Base-by-base conservation (phyloP, 306 rosid species). In the Acmispon strigosus region DNA sequence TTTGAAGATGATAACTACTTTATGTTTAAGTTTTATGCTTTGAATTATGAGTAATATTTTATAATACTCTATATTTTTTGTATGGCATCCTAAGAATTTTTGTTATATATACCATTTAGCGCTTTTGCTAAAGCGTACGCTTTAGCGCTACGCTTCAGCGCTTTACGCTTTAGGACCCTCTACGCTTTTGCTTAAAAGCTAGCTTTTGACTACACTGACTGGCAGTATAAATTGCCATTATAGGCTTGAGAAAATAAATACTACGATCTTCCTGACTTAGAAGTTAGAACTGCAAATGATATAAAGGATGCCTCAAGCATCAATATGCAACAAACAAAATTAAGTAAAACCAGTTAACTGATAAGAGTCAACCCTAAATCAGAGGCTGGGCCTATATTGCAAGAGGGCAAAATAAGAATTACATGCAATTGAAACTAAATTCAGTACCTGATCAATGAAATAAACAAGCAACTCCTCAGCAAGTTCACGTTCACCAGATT, bases 401-500 rank as follows among this genome's bases (percentile, higher is more conserved):
- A 36, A 2, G 3, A 39, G 5, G 43, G 11, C 0, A 43, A 36
- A 12, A 8, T 44, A 57, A 3, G 8, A 70, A 45, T 48, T 10
- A 68, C n/a, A 16, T 17, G 36, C 17, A 5, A 72, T 66, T 19
- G 72, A 41, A 48, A 54, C 36, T 57, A 51, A 66, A 64, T 50
- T 64, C 42, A 36, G 41, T 75, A 91, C 99, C 96, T 94, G 85
- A 76, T 94, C 97, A 79, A 94, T 94, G 83, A 91, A 94, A 77
- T 89, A 94, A 61, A 91, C 90, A 20, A 94, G 97, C 83, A 94
- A 85, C 83, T 94, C 97, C 80, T 94, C 99, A 0, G 99, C 97
- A 71, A 94, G 96, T 87, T 91, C 96, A 9, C 97, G 99, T 59
- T 91, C 99, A 69, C 99, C 97, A 47, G 99, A 94, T 72, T 94